Percentiles rank a stretch among this genome's conserved stretches.
phyloP scores from a whole-genome alignment of 768 basidiomycete genomes.

The Trichaptum fuscoviolaceum region DNA sequence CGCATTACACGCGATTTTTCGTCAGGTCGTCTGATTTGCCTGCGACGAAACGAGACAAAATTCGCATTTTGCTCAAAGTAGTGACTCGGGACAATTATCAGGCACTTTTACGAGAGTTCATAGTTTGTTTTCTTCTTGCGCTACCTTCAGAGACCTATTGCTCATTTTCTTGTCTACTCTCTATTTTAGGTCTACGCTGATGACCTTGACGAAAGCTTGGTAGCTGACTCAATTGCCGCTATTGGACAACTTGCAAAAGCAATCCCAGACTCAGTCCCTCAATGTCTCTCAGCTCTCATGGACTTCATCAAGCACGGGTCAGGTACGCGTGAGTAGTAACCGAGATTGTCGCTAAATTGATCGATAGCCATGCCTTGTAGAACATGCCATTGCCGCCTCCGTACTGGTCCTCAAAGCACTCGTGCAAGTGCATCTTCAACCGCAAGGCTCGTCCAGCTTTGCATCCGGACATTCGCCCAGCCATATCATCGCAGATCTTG shows the following conservation, averaged over 20 bases:
- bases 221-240: constrained; percentile 67
- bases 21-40: constrained; percentile 62
- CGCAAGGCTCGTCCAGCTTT: constrained; percentile 17
- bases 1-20: constrained; percentile 61
- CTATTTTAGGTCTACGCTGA: constrained; percentile 75
- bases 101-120: constrained; percentile 74
- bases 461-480: constrained; percentile 19
- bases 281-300: constrained; percentile 74
- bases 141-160: constrained; percentile 2
- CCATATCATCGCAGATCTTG: constrained; percentile 73
- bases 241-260: constrained; percentile 70
- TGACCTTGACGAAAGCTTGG: constrained; percentile 68
- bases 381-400: constrained; percentile 70
- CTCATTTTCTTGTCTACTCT: not conserved
- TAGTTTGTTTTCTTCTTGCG: constrained; percentile 45
- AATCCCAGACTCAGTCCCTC: constrained; percentile 62
- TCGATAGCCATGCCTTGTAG: constrained; percentile 32
- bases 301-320: constrained; percentile 70
- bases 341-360: not conserved
- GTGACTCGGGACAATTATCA: constrained; percentile 63
- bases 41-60: constrained; percentile 68
- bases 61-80: constrained; percentile 65
- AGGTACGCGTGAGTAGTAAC: not conserved
- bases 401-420: constrained; percentile 83
- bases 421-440: constrained; percentile 59